Evolutionary conservation across 2,329 filamentous ascomycete genomes (phyloP).

Genomic region (Penicillium capsulatum): DNA sequence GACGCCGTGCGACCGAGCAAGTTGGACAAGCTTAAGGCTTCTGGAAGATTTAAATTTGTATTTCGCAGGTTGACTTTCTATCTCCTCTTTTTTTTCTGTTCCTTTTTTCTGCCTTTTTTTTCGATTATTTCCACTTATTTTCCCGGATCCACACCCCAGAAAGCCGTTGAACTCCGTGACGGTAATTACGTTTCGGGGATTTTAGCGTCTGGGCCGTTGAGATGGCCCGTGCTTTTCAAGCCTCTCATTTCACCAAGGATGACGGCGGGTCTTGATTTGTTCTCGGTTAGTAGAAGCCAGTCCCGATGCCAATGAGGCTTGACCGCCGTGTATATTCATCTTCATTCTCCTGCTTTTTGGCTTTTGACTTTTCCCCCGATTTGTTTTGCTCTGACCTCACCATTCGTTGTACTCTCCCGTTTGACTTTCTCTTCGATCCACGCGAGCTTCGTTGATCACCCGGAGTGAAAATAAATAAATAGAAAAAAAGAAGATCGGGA

Average conservation of each 20-base stretch:
- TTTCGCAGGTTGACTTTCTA: too few species aligned
- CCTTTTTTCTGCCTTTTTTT: too few species aligned
- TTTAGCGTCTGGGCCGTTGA: slow-evolving; percentile 19
- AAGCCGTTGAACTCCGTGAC: slow-evolving; percentile 13
- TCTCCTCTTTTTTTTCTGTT: too few species aligned
- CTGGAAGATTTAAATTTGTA: slow-evolving; percentile 17
- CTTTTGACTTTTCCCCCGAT: slow-evolving; percentile 7
- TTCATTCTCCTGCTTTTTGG: slow-evolving; percentile 3
- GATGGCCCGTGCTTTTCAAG: slow-evolving; percentile 20
- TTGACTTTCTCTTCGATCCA: slow-evolving; percentile 12
- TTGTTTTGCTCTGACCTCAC: slow-evolving; percentile 18
- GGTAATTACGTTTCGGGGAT: too few species aligned
- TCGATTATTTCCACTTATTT: too few species aligned
- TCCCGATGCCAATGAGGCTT: too few species aligned
- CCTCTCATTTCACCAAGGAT: slow-evolving; percentile 23
- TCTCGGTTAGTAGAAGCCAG: too few species aligned
- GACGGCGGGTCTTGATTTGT: slow-evolving; percentile 17
- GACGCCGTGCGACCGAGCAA: slow-evolving; percentile 10
- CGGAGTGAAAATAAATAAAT: slow-evolving; percentile 1
- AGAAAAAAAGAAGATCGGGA: background rate
- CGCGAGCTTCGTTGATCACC: slow-evolving; percentile 6
- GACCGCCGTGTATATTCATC: too few species aligned
- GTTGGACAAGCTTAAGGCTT: slow-evolving; percentile 6
- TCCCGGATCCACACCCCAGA: slow-evolving; percentile 11
- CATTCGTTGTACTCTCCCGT: slow-evolving; percentile 18